Evolutionary conservation across 805 yeast genomes (phyloP).

Genomic region (Teunomyces aglyptinius): DNA sequence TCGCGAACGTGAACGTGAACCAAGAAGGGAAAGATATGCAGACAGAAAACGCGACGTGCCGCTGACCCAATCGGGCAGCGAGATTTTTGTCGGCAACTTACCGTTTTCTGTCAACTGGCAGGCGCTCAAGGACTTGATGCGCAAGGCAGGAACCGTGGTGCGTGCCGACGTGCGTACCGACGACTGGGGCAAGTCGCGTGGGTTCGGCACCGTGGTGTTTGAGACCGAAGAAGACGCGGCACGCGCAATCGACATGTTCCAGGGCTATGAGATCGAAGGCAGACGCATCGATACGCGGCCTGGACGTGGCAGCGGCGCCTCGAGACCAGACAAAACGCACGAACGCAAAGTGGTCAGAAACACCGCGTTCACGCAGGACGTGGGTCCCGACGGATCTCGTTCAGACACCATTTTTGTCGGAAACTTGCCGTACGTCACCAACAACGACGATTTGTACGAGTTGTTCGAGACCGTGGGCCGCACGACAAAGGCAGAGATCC

Average conservation of each 20-base stretch:
- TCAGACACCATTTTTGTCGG: conserved; percentile 55
- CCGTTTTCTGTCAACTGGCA: conserved; percentile 86
- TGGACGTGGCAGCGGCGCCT: conserved; percentile 40
- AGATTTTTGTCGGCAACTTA: conserved; percentile 75
- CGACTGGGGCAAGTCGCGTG: conserved; percentile 73
- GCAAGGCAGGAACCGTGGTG: conserved; percentile 70
- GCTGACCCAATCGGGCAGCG: conserved; percentile 42
- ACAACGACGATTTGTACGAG: conserved; percentile 78
- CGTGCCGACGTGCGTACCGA: conserved; percentile 77
- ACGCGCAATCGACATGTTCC: conserved; percentile 65
- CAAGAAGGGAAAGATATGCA: conserved; percentile 14
- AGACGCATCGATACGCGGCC: conserved; percentile 77
- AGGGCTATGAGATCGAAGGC: conserved; percentile 73
- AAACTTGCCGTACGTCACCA: conserved; percentile 89
- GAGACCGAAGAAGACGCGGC: conserved; percentile 64
- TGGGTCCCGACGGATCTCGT: conserved; percentile 56
- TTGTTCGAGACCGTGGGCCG: conserved; percentile 82
- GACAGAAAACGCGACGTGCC: conserved; percentile 15
- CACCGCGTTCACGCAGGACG: conserved; percentile 65
- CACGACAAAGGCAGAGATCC: conserved; percentile 75
- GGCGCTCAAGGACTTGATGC: conserved; percentile 79
- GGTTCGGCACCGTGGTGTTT: conserved; percentile 80
- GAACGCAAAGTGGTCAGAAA: conserved; percentile 27
- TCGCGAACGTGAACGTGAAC: conserved; percentile 6
- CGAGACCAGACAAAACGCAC: conserved; percentile 12